These are phyloP conservation scores for Kurtzmaniella quercitrusa DNA, from an alignment of 1,139 yeast species.

Conservation along the genomic window DNA sequence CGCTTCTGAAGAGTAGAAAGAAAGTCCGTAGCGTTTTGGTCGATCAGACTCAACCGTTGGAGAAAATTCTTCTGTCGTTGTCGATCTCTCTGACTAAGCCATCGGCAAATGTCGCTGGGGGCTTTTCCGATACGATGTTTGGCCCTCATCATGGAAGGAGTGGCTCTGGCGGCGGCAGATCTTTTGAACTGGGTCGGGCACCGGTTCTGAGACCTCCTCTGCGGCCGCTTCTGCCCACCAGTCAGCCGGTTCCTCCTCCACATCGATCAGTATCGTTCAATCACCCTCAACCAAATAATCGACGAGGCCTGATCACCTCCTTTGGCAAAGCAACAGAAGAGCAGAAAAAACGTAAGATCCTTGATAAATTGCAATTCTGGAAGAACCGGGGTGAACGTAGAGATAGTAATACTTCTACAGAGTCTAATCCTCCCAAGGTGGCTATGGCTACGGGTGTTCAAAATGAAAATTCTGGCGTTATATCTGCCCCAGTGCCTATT, in stretches of 20 bases:
- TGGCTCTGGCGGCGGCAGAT: not conserved
- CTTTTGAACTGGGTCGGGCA: not conserved
- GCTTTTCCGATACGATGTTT: not conserved
- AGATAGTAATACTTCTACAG: not conserved
- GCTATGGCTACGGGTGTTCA: not conserved
- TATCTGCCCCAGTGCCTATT: not conserved
- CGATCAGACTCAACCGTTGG: slow-evolving; percentile 38
- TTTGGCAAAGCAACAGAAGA: slow-evolving; percentile 11
- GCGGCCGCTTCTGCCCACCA: not conserved
- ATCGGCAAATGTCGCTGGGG: slow-evolving; percentile 4
- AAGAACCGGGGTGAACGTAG: slow-evolving; percentile 15
- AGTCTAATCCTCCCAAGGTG: not conserved
- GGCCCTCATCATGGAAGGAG: not conserved
- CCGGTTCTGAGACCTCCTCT: not conserved
- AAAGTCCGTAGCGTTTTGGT: slow-evolving; percentile 43
- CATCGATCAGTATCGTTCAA: slow-evolving; percentile 33
- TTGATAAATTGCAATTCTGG: slow-evolving; percentile 42
- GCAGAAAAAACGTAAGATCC: slow-evolving; percentile 21
- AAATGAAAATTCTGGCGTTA: not conserved
- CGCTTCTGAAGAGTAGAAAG: slow-evolving; percentile 43
- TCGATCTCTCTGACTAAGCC: slow-evolving; percentile 26
- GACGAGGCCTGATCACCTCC: slow-evolving; percentile 12
- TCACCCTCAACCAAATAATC: slow-evolving; percentile 23
- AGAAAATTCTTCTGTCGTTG: slow-evolving; percentile 35
- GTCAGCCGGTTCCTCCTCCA: slow-evolving; percentile 13